These are phyloP conservation scores for Xylaria hypoxylon DNA, from an alignment of 2,329 filamentous ascomycete genomes.

Conservation along the genomic window DNA sequence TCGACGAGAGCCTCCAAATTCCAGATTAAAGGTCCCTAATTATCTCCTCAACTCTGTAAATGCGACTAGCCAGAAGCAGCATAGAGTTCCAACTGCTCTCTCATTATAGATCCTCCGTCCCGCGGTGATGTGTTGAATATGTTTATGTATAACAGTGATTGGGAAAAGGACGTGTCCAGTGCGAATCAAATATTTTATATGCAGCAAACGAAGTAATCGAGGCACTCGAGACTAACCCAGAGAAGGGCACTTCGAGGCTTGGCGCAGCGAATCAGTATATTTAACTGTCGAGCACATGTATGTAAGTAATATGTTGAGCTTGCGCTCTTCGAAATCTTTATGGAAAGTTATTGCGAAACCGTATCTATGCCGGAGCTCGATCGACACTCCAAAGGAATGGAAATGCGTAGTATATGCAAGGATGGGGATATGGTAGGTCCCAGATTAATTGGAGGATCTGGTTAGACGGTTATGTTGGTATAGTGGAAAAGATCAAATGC, in stretches of 20 bases:
- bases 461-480: background rate
- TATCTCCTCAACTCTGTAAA: constrained; percentile 9
- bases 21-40: constrained; percentile 7
- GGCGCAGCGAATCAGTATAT: constrained; percentile 5
- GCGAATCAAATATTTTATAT: constrained; percentile 12
- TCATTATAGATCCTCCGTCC: constrained; percentile 11
- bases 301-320: constrained; percentile 29
- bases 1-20: constrained; percentile 14
- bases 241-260: background rate
- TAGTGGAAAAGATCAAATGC: constrained; percentile 54
- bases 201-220: background rate
- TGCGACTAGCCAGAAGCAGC: constrained; percentile 3
- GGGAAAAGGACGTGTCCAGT: constrained; percentile 6
- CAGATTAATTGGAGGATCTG: background rate
- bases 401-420: constrained; percentile 18
- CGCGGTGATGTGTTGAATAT: constrained; percentile 10
- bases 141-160: background rate
- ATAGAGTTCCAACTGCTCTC: constrained; percentile 3
- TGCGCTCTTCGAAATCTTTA: constrained; percentile 39
- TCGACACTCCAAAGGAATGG: constrained; percentile 11
- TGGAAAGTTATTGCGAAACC: constrained; percentile 24
- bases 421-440: background rate
- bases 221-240: background rate
- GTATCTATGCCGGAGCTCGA: constrained; percentile 14
- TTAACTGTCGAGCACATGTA: constrained; percentile 7